A percentile compares a stretch with the other conserved stretches of the same genome.
Conservation (phyloP, 768 basidiomycete species). For the Lyophyllum decastes region DNA sequence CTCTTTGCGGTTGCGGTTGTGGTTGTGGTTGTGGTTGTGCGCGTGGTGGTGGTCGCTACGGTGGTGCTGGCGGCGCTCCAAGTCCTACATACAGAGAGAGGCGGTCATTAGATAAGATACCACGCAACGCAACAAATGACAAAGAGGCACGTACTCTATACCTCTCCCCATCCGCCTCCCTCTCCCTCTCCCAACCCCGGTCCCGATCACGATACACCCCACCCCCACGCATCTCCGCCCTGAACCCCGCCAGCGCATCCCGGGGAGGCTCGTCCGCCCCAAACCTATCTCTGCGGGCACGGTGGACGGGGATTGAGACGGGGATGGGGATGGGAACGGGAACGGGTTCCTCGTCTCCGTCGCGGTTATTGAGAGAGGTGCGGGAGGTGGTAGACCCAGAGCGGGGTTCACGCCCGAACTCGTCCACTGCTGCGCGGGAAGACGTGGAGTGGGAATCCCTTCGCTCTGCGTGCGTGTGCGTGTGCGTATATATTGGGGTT, state of each 20-base stretch:
- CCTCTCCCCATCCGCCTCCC: not conserved
- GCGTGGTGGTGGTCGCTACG: not conserved
- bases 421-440: not conserved
- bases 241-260: not conserved
- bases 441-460: too few relatives aligned
- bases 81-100: too few relatives aligned
- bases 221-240: not conserved
- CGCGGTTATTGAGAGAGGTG: too few relatives aligned
- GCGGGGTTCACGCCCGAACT: slow-evolving; percentile 2
- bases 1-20: not conserved
- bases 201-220: not conserved
- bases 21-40: not conserved
- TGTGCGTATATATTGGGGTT: too few relatives aligned
- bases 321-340: too few relatives aligned
- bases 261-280: not conserved
- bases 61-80: too few relatives aligned
- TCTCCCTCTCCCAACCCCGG: not conserved
- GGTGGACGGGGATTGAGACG: not conserved
- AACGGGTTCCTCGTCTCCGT: too few relatives aligned
- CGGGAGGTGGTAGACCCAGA: too few relatives aligned
- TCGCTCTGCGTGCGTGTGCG: too few relatives aligned
- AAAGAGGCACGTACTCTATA: too few relatives aligned
- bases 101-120: too few relatives aligned
- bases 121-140: too few relatives aligned
- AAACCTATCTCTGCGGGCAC: not conserved